Percentiles rank a stretch among this genome's conserved stretches.
phyloP scores from a whole-genome alignment of 768 basidiomycete species.

The Amanita molliuscula region DNA sequence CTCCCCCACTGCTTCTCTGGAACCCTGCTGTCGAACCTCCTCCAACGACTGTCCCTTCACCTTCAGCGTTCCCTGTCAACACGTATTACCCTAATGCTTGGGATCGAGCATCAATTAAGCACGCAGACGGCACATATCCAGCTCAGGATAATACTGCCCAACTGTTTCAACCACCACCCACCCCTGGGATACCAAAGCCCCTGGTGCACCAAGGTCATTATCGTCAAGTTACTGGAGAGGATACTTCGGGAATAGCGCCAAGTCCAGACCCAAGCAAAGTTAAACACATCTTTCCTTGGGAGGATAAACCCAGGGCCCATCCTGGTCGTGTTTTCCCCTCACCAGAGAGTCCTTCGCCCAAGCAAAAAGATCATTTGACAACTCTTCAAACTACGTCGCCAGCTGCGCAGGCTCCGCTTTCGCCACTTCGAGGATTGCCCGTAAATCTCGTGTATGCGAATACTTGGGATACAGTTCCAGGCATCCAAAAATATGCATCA shows the following conservation, averaged over 20 bases:
- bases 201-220: constrained; percentile 70
- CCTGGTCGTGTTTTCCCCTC: constrained; percentile 69
- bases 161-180: constrained; percentile 53
- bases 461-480: constrained; percentile 78
- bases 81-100: constrained; percentile 81
- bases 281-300: constrained; percentile 91
- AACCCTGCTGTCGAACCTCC: constrained; percentile 76
- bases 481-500: constrained; percentile 68
- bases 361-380: constrained; percentile 22
- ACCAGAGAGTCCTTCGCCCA: constrained; percentile 45
- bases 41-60: constrained; percentile 45
- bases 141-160: constrained; percentile 22
- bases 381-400: constrained; percentile 26
- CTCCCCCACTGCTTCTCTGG: constrained; percentile 66
- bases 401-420: constrained; percentile 23
- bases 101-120: constrained; percentile 51
- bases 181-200: constrained; percentile 53
- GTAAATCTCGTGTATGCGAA: constrained; percentile 57
- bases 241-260: constrained; percentile 26
- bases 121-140: constrained; percentile 13
- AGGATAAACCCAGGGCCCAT: constrained; percentile 55
- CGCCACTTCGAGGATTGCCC: constrained; percentile 44
- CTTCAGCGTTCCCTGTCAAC: constrained; percentile 55
- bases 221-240: constrained; percentile 47
- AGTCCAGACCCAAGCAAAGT: constrained; percentile 67